Evolutionary conservation across 805 yeast species (phyloP).

Genomic region (Ogataea neopini): DNA sequence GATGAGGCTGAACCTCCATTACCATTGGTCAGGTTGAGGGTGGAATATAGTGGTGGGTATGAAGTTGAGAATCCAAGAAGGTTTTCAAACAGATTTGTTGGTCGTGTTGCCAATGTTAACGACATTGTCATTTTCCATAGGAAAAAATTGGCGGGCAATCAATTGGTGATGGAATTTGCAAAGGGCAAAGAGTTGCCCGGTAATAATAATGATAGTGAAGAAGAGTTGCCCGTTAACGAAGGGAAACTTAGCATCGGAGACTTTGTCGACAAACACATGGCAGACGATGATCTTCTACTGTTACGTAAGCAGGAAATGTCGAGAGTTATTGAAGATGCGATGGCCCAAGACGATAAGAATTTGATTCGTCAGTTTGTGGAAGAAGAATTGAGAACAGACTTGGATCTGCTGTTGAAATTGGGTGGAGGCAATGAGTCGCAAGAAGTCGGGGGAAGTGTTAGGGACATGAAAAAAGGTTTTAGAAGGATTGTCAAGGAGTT

Average conservation of each 20-base stretch:
- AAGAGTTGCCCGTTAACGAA: slow-evolving; percentile 26
- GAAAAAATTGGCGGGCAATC: no score
- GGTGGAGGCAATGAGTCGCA: slow-evolving; percentile 40
- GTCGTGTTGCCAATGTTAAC: slow-evolving; percentile 86
- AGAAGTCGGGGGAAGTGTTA: slow-evolving; percentile 13
- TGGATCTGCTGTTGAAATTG: slow-evolving; percentile 47
- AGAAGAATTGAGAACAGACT: slow-evolving; percentile 53
- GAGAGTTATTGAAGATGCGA: slow-evolving; percentile 67
- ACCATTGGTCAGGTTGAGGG: slow-evolving; percentile 79
- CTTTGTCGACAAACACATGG: slow-evolving; percentile 62
- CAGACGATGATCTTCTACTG: slow-evolving; percentile 62
- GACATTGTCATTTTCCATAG: slow-evolving; percentile 76
- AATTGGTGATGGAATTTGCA: slow-evolving; percentile 18
- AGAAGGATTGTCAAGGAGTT: slow-evolving; percentile 32
- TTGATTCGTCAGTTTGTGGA: slow-evolving; percentile 66
- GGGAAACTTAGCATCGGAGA: slow-evolving; percentile 36
- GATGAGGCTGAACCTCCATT: slow-evolving; percentile 54
- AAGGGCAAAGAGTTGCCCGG: slow-evolving; percentile 24
- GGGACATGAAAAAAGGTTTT: slow-evolving; percentile 32
- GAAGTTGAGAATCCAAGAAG: slow-evolving; percentile 90
- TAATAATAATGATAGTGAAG: slow-evolving; percentile 37
- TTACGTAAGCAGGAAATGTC: slow-evolving; percentile 76
- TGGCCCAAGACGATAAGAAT: slow-evolving; percentile 80
- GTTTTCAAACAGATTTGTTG: slow-evolving; percentile 88
- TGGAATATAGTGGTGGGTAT: slow-evolving; percentile 87